Base-by-base conservation (phyloP, 2,329 filamentous ascomycete genomes). In the Cadophora gregata region DNA sequence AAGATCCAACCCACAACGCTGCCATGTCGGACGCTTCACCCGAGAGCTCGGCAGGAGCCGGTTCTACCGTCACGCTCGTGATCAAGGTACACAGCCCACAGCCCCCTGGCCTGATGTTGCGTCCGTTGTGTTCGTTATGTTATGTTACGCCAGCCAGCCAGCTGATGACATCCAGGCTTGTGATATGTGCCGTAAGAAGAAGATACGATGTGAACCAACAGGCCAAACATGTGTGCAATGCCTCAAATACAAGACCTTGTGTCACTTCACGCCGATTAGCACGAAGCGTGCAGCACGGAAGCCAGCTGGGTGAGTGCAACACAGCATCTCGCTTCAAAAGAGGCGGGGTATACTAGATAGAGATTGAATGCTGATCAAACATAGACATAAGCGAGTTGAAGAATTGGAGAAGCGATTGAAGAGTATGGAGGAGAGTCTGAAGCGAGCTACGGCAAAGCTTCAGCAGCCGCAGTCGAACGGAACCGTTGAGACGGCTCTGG, bases 171-270 rank as follows among this genome's bases (percentile, higher is more conserved):
- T 59, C 25, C 48, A 75, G 70, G 72, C 72, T 1, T 76, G 75
- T 64, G 75, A 77, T 62, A 68, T 69, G 67, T 77, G 75, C 59
- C 69, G 75, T 5, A 75, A 73, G 66, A 77, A 77, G 61, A 77
- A 77, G 69, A 77, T 74, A 33, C 71, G 74, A 12, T 77, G 76
- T 62, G 69, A 74, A 50, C 67, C 72, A 10, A 73, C 69, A 8
- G 51, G 42, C 14, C 64, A 72, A 25, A 66, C 66, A n/a, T 77
- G 76, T 65, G 51, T 64, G 27, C 75, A 76, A 51, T 77, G 75
- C 63, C 72, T 69, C 33, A 75, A 73, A 62, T 68, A 64, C 59
- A 66, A 67, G 16, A 72, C 71, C 36, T 27, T 19, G 19, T 77
- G 75, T 62, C 75, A 75, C 68, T 77, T 77, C 50, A 77, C 75